Base-by-base conservation (phyloP, 1,284 basidiomycete species). In the Sporisorium graminicola region DNA sequence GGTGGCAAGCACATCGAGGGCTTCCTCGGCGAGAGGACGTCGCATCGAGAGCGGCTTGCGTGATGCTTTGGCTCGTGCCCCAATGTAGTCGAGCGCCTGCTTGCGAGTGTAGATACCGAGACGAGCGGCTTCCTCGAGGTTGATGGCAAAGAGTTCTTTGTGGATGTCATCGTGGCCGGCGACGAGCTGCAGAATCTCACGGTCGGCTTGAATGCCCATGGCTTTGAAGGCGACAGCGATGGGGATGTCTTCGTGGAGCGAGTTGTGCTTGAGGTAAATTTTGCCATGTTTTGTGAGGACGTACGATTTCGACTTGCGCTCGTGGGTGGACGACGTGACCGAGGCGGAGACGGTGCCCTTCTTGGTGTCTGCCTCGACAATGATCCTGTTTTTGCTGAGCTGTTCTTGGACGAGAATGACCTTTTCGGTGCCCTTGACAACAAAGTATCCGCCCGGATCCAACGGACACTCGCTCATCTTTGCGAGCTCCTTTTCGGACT, bases 361-460 rank as follows among this genome's bases (percentile, higher is more conserved):
- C 51, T 92, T 92, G 8, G 90, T 87, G 52, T 86, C 86, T 31
- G 85, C 79, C 88, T 99, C 98, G 75, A 99, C 96, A 74, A 99
- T 97, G 85, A 99, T 99, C 65, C 97, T 91, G 87, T 99, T 99
- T 89, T 99, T 99, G 89, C 94, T 95, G 82, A 99, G 88, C 87
- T 99, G 97, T 86, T 99, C 98, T 86, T 99, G 97, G 2, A 99
- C 96, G 65, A 99, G 89, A 77, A 99, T 99, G 82, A 99, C 97
- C 88, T 99, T 99, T 87, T 99, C 97, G 20, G 98, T 99, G 14
- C 97, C 97, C 86, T 97, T 98, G 58, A 99, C 96, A 65, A 99
- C 93, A 87, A 99, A 99, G 86, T 99, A 99, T 8, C 97, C 97
- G 22, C 97, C 97, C 3, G 97, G 97, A 87, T 99, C 98, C 66